Base-by-base conservation (phyloP, 2,329 filamentous ascomycete species). In the Colletotrichum ledebouriae region DNA sequence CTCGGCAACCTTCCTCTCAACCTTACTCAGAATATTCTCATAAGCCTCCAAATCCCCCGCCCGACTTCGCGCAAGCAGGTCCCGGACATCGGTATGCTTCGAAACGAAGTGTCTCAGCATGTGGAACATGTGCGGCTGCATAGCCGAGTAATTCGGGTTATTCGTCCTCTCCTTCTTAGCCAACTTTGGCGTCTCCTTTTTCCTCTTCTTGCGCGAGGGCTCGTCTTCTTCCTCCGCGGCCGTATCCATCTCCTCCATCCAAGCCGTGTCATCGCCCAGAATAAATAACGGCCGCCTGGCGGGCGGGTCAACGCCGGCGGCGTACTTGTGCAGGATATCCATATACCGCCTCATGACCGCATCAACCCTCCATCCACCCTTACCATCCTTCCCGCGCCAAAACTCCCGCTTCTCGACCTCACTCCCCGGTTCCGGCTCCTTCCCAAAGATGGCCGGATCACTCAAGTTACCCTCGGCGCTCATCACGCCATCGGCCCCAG, bases 111-210 rank as follows among this genome's bases (percentile, higher is more conserved):
- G 90, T 15, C 95, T 88, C 22, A 98, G 86, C 29, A 99, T 87
- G 77, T 97, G 92, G 84, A 99, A 99, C 49, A 98, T 87, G 78
- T 99, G 96, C 0, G 94, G 89, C 78, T 98, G 94, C 85, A 98
- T 93, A 39, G 90, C 90, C 11, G 87, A 85, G 55, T 97, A 83
- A 77, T 96, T 98, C 3, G 82, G 87, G 77, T 95, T 98, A 3
- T 81, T 87, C 42, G 74, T 76, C 50, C 78, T 78, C 61, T 82
- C 80, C 55, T 80, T 81, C 69, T 79, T 78, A 6, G 72, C 70
- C 5, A 74, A 72, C 47, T 58, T 73, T 68, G 61, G 67, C 53
- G 70, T 60, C 33, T 80, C 76, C 71, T 76, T 81, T 73, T 84
- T 86, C 65, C 82, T 80, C 74, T 85, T 86, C 78, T 87, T 89